phyloP scores from a whole-genome alignment of 1,139 yeast genomes.

The Wickerhamiella infanticola region DNA sequence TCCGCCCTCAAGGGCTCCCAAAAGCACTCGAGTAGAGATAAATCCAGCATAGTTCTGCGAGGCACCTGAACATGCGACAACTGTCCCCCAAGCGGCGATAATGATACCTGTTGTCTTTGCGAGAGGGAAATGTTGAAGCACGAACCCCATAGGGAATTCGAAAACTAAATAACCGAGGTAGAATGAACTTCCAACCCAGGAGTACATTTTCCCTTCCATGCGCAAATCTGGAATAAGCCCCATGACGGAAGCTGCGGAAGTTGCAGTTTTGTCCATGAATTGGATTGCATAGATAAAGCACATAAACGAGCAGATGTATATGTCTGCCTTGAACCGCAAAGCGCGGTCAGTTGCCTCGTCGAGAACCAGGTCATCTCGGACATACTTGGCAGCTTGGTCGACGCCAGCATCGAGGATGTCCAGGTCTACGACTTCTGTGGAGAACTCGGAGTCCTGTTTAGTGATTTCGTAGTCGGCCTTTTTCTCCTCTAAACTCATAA shows the following conservation, averaged over 20 bases:
- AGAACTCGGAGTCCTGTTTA: no score
- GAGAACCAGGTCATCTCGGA: not conserved
- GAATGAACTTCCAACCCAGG: constrained; percentile 34
- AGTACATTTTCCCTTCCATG: constrained; percentile 29
- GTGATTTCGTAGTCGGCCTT: no score
- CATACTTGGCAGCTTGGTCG: not conserved
- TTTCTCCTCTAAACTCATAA: no score
- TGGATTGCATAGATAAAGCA: constrained; percentile 42
- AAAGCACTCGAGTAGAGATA: constrained; percentile 34
- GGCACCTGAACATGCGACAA: constrained; percentile 29
- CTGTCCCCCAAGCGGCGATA: constrained; percentile 33
- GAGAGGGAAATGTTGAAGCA: constrained; percentile 26
- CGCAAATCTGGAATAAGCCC: constrained; percentile 27
- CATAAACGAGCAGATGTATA: constrained; percentile 39
- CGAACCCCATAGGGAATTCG: constrained; percentile 31
- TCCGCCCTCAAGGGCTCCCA: constrained; percentile 42
- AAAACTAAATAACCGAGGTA: constrained; percentile 35
- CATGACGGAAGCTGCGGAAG: constrained; percentile 35
- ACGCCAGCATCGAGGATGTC: not conserved
- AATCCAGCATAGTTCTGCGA: constrained; percentile 32
- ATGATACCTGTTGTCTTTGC: constrained; percentile 10
- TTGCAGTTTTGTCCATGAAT: constrained; percentile 50
- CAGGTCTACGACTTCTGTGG: no score
- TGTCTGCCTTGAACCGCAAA: constrained; percentile 39
- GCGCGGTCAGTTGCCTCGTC: constrained; percentile 3